Conservation (phyloP, 208 protist genomes). For the Borovskyia barvae region DNA sequence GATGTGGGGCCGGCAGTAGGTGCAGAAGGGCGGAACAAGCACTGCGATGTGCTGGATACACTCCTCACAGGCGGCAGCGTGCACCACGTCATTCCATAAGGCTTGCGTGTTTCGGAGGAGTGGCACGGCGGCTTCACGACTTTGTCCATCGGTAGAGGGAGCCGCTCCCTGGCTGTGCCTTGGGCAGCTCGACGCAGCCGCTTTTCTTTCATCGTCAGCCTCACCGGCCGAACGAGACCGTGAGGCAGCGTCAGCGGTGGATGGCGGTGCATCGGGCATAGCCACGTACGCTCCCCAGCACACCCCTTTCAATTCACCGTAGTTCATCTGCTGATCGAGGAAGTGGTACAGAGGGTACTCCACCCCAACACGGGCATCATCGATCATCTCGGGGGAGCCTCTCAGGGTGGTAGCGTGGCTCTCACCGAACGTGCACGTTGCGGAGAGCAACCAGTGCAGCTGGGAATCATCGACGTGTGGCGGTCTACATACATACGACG, state of each 20-base stretch:
- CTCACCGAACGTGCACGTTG: conserved; percentile 30
- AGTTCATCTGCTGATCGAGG: conserved; percentile 40
- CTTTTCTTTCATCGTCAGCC: no score
- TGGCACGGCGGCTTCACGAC: neutral
- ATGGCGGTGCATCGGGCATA: neutral
- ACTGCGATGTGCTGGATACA: conserved; percentile 63
- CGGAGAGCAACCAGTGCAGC: conserved; percentile 45
- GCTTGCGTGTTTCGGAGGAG: neutral
- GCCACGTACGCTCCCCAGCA: conserved; percentile 9
- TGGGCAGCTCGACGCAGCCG: no score
- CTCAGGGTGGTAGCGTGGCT: no score
- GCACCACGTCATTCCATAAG: conserved; percentile 28
- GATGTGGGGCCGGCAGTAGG: conserved; percentile 58
- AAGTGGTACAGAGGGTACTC: conserved; percentile 32
- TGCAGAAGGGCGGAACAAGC: conserved; percentile 49
- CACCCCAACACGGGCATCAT: neutral
- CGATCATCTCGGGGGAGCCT: no score
- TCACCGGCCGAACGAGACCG: neutral
- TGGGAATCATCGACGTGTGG: conserved; percentile 43
- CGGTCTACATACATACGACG: conserved; percentile 47
- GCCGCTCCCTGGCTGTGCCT: neutral
- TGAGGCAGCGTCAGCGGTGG: neutral
- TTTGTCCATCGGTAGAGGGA: neutral
- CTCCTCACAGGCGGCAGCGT: conserved; percentile 62
- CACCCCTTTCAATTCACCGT: conserved; percentile 20